Base-by-base conservation (phyloP, 148 eudicot genomes). In the Chenopodium berlandieri region DNA sequence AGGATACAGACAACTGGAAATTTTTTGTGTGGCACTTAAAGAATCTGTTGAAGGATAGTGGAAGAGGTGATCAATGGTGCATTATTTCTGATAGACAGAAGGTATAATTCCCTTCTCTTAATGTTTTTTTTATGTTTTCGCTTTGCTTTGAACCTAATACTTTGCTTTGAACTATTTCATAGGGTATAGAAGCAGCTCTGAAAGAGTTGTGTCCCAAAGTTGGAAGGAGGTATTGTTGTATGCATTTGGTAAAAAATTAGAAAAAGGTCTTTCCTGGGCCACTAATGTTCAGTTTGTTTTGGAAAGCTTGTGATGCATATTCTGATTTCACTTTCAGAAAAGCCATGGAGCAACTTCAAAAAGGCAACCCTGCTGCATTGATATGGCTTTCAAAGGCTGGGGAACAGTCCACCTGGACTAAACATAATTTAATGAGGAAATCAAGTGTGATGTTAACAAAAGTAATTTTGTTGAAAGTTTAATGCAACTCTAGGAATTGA, bases 381-480 rank as follows among this genome's bases (percentile, higher is more conserved):
- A 12, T 32, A 32, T 64, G 60, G 72, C 11, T 77, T 16, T 17
- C 14, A 14, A 68, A 77, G 6, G 17, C 37, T 1, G 79, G 66
- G 3, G 40, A 30, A 1, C 34, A 54, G 7, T 9, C 34, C 7
- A 17, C 9, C 1, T 60, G 50, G 79, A 3, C 68, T 0, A 76
- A 32, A 20, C 25, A 60, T 7, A 17, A 0, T 76, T 76, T 4
- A 34, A 76, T 17, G 25, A 50, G 4, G 2, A 8, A 14, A 8
- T 76, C 1, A 17, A 16, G 4, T 56, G 25, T 60, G 52, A 76
- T 17, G 67, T 56, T 1, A 76, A 76, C 48, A 76, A 64, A 7
- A 56, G 19, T 1, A 60, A 76, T 34, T 76, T 76, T 76, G 50
- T 76, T 58, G 79, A 76, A 23, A 58, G 68, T 76, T 20, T 11